A percentile compares a stretch with the other conserved stretches of the same genome.
Conservation (phyloP, 2,329 filamentous ascomycete genomes). For the Dactylellina leptospora region DNA sequence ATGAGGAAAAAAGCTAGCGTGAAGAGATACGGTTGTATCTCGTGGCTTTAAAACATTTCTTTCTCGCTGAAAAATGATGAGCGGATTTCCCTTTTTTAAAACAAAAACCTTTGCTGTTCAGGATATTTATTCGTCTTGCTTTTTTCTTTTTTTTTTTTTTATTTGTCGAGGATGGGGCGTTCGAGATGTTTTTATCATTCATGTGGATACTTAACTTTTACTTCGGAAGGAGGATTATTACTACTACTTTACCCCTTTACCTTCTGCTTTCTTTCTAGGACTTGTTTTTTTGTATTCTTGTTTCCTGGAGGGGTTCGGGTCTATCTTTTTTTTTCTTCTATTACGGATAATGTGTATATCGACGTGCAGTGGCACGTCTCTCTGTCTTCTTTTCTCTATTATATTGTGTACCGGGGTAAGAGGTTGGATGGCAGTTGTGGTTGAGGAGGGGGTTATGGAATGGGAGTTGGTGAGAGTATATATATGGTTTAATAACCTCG, state of each 20-base stretch:
- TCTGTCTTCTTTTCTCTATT: not conserved
- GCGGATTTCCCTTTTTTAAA: no score
- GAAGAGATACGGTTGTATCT: not conserved
- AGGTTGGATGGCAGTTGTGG: no score
- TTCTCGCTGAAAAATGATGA: no score
- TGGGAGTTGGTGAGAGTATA: not conserved
- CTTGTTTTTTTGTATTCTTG: conserved; percentile 26
- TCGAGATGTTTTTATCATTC: conserved; percentile 47
- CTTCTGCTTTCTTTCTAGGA: no score
- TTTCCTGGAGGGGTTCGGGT: no score
- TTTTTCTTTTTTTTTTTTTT: conserved; percentile 23
- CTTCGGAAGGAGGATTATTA: conserved; percentile 1
- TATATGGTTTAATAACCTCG: no score
- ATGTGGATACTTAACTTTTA: conserved; percentile 43
- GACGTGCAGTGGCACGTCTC: no score
- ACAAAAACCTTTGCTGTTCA: no score
- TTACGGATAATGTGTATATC: conserved; percentile 21
- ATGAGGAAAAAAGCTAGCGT: conserved; percentile 2
- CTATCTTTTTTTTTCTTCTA: not conserved
- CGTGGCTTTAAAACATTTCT: not conserved
- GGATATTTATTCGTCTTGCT: conserved; percentile 16
- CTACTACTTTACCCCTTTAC: no score
- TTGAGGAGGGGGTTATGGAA: not conserved
- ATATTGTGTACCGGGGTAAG: not conserved
- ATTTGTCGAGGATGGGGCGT: conserved; percentile 24